phyloP scores from a whole-genome alignment of 202 grass and related monocot species.

The Panicum virgatum region DNA sequence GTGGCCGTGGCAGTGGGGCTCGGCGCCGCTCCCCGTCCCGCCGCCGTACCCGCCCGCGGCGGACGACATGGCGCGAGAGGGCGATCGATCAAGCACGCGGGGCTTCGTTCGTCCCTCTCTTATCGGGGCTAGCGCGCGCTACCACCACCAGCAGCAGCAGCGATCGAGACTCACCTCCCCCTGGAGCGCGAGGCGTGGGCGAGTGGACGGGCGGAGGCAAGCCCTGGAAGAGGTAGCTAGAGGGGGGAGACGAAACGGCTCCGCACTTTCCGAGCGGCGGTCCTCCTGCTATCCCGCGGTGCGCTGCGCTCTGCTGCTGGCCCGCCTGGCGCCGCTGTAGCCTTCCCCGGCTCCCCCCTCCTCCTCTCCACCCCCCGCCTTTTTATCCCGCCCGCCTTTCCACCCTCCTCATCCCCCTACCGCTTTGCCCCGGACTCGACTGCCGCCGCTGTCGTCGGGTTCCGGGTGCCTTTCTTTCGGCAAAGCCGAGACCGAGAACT shows the following conservation, averaged over 20 bases:
- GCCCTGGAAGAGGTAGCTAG: too few species aligned
- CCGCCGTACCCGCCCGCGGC: constrained; percentile 64
- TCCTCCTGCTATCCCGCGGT: constrained; percentile 28
- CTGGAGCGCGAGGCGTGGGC: constrained; percentile 40
- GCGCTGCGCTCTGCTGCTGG: constrained; percentile 4
- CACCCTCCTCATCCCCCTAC: constrained; percentile 9
- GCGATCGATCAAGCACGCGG: background rate
- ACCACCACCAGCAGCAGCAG: background rate
- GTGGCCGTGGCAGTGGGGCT: constrained; percentile 30
- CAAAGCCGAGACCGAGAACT: constrained; percentile 39
- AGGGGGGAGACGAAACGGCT: constrained; percentile 65
- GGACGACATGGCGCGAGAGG: constrained; percentile 57
- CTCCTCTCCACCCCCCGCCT: constrained; percentile 4
- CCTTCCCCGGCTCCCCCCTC: background rate
- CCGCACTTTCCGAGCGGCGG: constrained; percentile 70
- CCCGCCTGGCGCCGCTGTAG: constrained; percentile 41
- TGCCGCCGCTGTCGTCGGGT: constrained; percentile 34
- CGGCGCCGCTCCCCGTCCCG: too few species aligned
- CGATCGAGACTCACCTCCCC: constrained; percentile 18
- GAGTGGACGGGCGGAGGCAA: background rate
- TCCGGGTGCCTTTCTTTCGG: constrained; percentile 66
- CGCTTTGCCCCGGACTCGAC: constrained; percentile 33
- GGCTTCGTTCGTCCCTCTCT: background rate
- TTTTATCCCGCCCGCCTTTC: constrained; percentile 29
- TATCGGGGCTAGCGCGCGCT: constrained; percentile 3